Evolutionary conservation across 208 protist species (phyloP), one percentile per base, ranked within the genome.

Genomic region (Tritrichomonas foetus): DNA sequence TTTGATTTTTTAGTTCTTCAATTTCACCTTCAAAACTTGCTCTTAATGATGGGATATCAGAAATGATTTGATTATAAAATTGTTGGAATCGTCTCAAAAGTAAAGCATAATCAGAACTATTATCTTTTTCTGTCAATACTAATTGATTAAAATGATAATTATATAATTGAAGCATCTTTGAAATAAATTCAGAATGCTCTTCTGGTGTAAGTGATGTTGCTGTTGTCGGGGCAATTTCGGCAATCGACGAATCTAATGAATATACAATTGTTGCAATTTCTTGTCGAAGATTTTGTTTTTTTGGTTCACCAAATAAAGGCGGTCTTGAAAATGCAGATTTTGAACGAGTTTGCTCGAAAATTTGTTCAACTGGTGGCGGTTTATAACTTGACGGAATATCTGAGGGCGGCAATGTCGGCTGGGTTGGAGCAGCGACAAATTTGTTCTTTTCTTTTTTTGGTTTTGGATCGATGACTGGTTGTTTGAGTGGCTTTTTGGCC

Each of bases 61-160:
- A 30, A 82, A 82, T 82, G 50, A 82, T 41, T 50, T 82, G 33
- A 47, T 82, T 82, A 39, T 82, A 82, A 82, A 82, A 82, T 30
- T 30, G 33, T 82, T 82, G 74, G 16, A 82, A 27, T 50, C 74
- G 44, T 50, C 74, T 8, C 0, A 82, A 25, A 11, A 82, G 16
- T n/a, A 82, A 30, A 16, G 74, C 74, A 50, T 20, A 47, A 47
- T 82, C 74, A 41, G 33, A 47, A 39, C 39, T 47, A n/a, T 30
- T 82, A 47, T 30, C 41, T 41, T 82, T 82, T 47, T 82, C 74
- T 20, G 50, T 3, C 25, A 82, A 27, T 11, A 82, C 50, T 16
- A 82, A 16, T 41, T 49, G 41, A 50, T 82, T 82, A 30, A 82
- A 47, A 25, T 30, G 33, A 27, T 50, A 47, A 82, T 82, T 82